Base-by-base conservation (phyloP, 1,139 yeast species). In the Suhomyces ambrosiae region DNA sequence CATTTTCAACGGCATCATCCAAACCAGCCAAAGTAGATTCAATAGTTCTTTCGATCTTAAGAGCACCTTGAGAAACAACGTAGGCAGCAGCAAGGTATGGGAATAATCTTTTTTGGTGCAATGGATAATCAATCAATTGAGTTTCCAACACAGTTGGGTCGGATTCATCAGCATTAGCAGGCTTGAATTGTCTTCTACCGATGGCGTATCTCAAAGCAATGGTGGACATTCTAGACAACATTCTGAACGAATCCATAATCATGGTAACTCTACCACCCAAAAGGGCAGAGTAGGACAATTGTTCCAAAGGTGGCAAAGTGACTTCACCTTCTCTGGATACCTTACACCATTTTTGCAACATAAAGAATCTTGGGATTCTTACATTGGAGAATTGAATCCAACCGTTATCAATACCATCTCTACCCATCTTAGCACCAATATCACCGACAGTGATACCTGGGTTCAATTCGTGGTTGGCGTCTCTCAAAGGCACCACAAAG, bases 391-490 rank as follows among this genome's bases (percentile, higher is more conserved):
- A 71, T 53, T 71, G 76, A 49, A 71, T 71, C 76, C 76, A 71
- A 44, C 76, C 76, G 49, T 71, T 71, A 50, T 71, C 76, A 44
- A 71, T 69, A 43, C 75, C 76, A 39, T 70, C 72, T 55, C 76
- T 59, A 43, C 76, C 76, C 76, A 71, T 71, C 57, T 71, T 71
- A 42, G 73, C 63, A 43, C 76, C 76, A 52, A 71, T 70, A 47
- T 71, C 76, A 44, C 76, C 76, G 37, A 68, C 59, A 37, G 67
- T 50, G 35, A 71, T 54, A 48, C 76, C 76, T 30, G 76, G 74
- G 61, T 60, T 55, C 45, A 69, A 53, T 44, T 68, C 63, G 50
- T 69, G 75, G 54, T 67, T 61, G 13, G 69, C 47, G 50, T 71
- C 76, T 54, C 76, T 60, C 50, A 71, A 67, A 19, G 76, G 76